These are phyloP conservation scores for Pythium volutum DNA, from an alignment of 352 stramenopile species.

Conservation along the genomic window DNA sequence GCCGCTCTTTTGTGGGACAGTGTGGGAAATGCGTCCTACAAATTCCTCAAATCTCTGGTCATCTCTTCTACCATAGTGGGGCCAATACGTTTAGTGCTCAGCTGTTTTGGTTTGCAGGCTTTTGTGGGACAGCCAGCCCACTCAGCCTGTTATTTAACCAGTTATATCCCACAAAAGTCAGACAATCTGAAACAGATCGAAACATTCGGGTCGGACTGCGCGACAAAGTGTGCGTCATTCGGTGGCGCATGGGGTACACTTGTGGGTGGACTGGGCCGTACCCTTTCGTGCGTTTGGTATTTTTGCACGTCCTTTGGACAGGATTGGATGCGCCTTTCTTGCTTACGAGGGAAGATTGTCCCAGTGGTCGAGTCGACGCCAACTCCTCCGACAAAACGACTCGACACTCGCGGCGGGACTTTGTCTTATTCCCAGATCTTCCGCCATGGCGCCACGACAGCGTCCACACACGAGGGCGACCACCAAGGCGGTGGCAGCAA, in stretches of 20 bases:
- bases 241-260: conserved; percentile 9
- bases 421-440: not conserved
- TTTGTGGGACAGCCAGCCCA: no score
- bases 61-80: no score
- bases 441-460: conserved; percentile 5
- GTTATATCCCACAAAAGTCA: no score
- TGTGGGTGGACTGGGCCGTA: not conserved
- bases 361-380: not conserved
- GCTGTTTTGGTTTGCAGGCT: no score
- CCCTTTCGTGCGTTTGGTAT: not conserved
- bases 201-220: no score
- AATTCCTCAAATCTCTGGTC: no score
- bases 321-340: not conserved
- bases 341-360: not conserved
- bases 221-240: no score
- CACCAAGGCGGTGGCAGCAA: not conserved
- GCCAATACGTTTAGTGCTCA: no score
- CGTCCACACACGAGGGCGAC: not conserved
- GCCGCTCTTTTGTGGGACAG: no score
- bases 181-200: no score
- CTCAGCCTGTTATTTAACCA: no score
- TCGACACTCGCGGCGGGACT: not conserved
- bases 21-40: no score
- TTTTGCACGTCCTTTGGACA: not conserved
- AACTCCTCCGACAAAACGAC: not conserved